Evolutionary conservation across 1,284 basidiomycete species (phyloP).

Genomic region (Schizophyllum commune): DNA sequence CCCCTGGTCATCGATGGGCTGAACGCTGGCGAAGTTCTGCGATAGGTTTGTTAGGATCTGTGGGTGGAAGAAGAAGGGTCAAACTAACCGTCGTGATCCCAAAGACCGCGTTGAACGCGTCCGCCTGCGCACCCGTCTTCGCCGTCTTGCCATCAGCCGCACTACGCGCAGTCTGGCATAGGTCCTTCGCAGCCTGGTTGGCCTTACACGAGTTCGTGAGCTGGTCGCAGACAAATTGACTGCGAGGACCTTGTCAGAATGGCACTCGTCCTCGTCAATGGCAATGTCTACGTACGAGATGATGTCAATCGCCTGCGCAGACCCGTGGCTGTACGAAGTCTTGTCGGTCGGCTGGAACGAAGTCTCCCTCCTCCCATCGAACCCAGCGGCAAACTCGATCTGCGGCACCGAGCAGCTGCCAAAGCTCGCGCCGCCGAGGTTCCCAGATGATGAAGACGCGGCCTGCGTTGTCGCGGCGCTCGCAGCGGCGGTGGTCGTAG

Average conservation of each 20-base stretch:
- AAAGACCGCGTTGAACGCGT: slow-evolving; percentile 51
- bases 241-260: slow-evolving; percentile 5
- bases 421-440: slow-evolving; percentile 13
- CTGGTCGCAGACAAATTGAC: slow-evolving; percentile 46
- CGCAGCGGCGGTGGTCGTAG: slow-evolving; percentile 11
- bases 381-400: slow-evolving; percentile 43
- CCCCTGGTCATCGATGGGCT: slow-evolving; percentile 32
- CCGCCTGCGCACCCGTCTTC: slow-evolving; percentile 46
- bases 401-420: slow-evolving; percentile 37
- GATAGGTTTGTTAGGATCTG: neutral
- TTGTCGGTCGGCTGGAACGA: slow-evolving; percentile 41
- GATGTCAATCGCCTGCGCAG: slow-evolving; percentile 43
- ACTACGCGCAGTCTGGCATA: slow-evolving; percentile 33
- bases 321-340: slow-evolving; percentile 41
- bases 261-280: neutral
- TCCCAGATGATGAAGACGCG: slow-evolving; percentile 10
- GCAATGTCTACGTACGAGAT: slow-evolving; percentile 27
- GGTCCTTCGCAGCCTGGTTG: slow-evolving; percentile 40
- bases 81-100: slow-evolving; percentile 33
- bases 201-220: slow-evolving; percentile 43
- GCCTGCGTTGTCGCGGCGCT: slow-evolving; percentile 4
- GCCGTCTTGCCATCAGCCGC: slow-evolving; percentile 33
- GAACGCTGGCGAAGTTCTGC: slow-evolving; percentile 32
- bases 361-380: slow-evolving; percentile 44
- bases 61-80: neutral